phyloP scores from a whole-genome alignment of 2,329 filamentous ascomycete genomes.

The Sporothrix pseudoabietina region DNA sequence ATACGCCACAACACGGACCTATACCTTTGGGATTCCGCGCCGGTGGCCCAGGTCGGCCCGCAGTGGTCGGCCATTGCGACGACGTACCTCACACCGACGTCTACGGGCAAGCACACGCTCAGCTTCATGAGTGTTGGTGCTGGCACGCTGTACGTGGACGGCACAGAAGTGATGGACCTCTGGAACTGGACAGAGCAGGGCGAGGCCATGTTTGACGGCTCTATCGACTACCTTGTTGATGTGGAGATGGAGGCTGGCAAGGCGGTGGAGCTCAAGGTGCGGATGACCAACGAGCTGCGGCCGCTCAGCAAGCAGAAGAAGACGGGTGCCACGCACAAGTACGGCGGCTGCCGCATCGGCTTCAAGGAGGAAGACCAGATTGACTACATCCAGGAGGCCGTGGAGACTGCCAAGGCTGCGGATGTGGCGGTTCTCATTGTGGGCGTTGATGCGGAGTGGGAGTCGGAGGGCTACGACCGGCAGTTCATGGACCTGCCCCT shows the following conservation, averaged over 20 bases:
- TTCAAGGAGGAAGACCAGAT: slow-evolving; percentile 67
- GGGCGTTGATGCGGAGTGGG: slow-evolving; percentile 73
- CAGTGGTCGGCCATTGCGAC: slow-evolving; percentile 67
- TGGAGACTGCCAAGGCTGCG: slow-evolving; percentile 60
- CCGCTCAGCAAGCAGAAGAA: slow-evolving; percentile 61
- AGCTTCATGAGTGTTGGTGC: slow-evolving; percentile 70
- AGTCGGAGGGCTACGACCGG: slow-evolving; percentile 72
- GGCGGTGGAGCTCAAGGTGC: slow-evolving; percentile 62
- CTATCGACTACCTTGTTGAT: slow-evolving; percentile 63
- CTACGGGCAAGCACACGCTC: slow-evolving; percentile 64
- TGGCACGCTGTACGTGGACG: slow-evolving; percentile 62
- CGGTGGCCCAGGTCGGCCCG: slow-evolving; percentile 59
- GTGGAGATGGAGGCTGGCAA: slow-evolving; percentile 61
- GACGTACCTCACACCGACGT: slow-evolving; percentile 59
- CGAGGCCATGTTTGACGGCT: slow-evolving; percentile 71
- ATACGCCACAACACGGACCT: slow-evolving; percentile 65
- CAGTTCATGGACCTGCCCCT: slow-evolving; percentile 61
- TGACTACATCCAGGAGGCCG: slow-evolving; percentile 65
- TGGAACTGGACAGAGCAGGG: slow-evolving; percentile 71
- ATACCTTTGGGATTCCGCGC: slow-evolving; percentile 71
- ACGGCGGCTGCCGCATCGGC: slow-evolving; percentile 71
- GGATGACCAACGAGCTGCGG: slow-evolving; percentile 68
- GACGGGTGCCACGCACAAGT: slow-evolving; percentile 62
- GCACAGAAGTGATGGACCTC: slow-evolving; percentile 61
- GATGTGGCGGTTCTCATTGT: slow-evolving; percentile 70